Evolutionary conservation across 164 flowering plant species (phyloP), one percentile per base, ranked within the genome.

Genomic region (Liriodendron chinense): DNA sequence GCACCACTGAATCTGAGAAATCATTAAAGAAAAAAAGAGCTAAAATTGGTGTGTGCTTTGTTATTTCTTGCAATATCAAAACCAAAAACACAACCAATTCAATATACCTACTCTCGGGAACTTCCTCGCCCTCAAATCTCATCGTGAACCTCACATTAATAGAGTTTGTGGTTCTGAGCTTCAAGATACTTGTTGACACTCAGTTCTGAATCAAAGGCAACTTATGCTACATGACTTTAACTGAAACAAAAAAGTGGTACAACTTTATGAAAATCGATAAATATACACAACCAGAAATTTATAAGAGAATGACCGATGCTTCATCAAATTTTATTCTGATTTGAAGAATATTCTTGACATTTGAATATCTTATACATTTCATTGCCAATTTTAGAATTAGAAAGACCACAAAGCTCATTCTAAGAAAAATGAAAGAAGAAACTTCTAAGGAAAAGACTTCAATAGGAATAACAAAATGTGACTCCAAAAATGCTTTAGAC

Each of bases 91-190:
- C 21, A 22, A 64, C 3, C 25, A 23, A 21, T 7, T 8, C 21
- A 22, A 64, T 28, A 20, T 80, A 93, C 97, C 92, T 88, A 82
- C 92, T 90, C 81, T 90, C 94, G 1, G 92, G 89, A 72, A 90
- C 78, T 72, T 91, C 96, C 68, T 91, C 98, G 22, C 93, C 93
- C 78, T 91, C 96, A 85, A 93, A 91, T 77, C 85, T 83, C 96
- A 93, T 93, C 86, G 85, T 90, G 75, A 85, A 90, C 74, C 92
- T 80, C 88, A 87, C 88, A 66, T 94, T 94, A 73, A 93, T 84
- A 16, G 81, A 64, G 75, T 86, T 85, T 59, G 83, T 80, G 72
- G 86, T 78, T 65, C 84, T 82, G 20, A 57, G 94, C 87, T 71
- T 91, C 93, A 72, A 90, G 74, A 75, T 90, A 93, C 77, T 90